Evolutionary conservation across 2,329 filamentous ascomycete genomes (phyloP).

Genomic region (Scedosporium aurantiacum): DNA sequence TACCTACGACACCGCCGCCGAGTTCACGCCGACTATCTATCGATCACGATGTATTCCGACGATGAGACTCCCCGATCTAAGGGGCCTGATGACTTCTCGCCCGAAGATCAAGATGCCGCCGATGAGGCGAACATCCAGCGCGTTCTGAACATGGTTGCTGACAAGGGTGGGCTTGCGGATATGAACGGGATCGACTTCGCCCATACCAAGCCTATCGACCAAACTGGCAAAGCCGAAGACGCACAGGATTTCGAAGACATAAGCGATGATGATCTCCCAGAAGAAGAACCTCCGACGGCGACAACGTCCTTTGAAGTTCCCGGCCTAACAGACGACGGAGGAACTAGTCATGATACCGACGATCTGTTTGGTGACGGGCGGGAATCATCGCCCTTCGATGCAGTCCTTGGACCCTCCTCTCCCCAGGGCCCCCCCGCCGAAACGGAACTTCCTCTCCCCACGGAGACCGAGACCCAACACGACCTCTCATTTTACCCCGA

Average conservation of each 20-base stretch:
- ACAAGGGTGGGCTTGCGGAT: constrained; percentile 24
- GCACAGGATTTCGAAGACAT: constrained; percentile 88
- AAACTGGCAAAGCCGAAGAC: constrained; percentile 77
- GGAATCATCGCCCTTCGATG: constrained; percentile 34
- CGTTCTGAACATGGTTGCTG: constrained; percentile 27
- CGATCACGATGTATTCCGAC: constrained; percentile 1
- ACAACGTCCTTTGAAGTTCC: constrained; percentile 35
- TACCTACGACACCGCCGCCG: background rate
- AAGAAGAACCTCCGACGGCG: constrained; percentile 53
- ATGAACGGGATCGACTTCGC: constrained; percentile 27
- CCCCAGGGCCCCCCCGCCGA: constrained; percentile 15
- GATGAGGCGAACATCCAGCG: constrained; percentile 37
- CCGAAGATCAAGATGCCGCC: constrained; percentile 28
- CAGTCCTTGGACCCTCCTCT: constrained; percentile 29
- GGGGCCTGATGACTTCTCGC: background rate
- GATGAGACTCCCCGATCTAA: background rate
- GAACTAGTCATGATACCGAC: constrained; percentile 48
- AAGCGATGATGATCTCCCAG: constrained; percentile 79
- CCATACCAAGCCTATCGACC: constrained; percentile 39
- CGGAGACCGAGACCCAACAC: constrained; percentile 8
- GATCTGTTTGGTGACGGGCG: constrained; percentile 59
- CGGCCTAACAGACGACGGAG: constrained; percentile 47
- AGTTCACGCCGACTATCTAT: background rate
- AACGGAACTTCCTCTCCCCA: constrained; percentile 5
- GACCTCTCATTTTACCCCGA: constrained; percentile 29